These are phyloP conservation scores for Carex kokanica DNA, from an alignment of 176 grass and related monocot genomes.

Conservation along the genomic window DNA sequence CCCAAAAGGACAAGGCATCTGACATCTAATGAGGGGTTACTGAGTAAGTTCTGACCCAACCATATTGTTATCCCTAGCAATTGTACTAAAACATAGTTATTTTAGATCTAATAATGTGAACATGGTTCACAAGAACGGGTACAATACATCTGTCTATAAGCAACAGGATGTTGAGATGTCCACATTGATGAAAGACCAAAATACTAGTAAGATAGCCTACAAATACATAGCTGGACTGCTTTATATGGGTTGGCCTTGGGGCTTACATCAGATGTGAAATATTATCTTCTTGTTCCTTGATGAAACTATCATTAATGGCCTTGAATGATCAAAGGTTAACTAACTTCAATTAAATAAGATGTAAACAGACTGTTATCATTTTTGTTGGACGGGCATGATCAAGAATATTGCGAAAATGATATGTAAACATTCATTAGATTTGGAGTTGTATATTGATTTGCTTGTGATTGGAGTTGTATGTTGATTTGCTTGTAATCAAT, in stretches of 20 bases:
- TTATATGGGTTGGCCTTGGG: background rate
- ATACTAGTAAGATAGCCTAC: background rate
- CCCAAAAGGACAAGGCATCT: background rate
- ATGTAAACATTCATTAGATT: background rate
- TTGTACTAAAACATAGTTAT: background rate
- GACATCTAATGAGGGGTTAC: background rate
- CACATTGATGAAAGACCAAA: background rate
- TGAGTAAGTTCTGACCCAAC: background rate
- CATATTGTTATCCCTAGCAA: background rate
- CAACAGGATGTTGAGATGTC: background rate
- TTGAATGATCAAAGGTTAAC: background rate
- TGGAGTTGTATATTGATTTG: background rate
- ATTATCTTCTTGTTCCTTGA: background rate
- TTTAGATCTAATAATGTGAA: background rate
- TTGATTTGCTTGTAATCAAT: slow-evolving; percentile 3
- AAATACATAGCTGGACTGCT: background rate
- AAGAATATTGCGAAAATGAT: background rate
- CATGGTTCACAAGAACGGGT: background rate
- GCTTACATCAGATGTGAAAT: slow-evolving; percentile 19
- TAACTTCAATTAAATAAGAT: background rate
- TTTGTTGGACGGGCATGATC: slow-evolving; percentile 1
- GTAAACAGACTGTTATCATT: background rate
- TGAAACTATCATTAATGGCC: slow-evolving; percentile 6
- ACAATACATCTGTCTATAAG: background rate
- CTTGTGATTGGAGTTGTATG: background rate